phyloP scores from a whole-genome alignment of 306 rosid genomes.

The Cucumis cinereus region DNA sequence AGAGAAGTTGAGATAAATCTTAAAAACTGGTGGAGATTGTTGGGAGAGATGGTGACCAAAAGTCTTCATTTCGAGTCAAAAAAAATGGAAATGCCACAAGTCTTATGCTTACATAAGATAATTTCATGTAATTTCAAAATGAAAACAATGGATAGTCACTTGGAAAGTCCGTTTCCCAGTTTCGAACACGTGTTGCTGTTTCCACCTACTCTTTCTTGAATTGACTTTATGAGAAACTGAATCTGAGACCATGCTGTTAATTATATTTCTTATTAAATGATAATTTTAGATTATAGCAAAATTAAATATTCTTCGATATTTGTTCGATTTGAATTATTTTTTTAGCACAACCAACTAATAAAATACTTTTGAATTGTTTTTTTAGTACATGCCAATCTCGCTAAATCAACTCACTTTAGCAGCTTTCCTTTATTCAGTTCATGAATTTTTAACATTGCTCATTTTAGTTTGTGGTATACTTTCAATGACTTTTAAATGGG shows the following conservation, averaged over 20 bases:
- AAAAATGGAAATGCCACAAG: neutral
- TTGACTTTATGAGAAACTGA: neutral
- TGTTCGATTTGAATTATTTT: no score
- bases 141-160: neutral
- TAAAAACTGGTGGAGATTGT: neutral
- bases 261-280: neutral
- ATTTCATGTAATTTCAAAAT: neutral
- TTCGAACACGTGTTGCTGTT: neutral
- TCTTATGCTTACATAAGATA: neutral
- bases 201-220: neutral
- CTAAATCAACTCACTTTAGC: no score
- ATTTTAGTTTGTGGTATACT: no score
- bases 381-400: no score
- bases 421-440: no score
- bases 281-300: no score
- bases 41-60: neutral
- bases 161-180: neutral
- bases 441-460: no score
- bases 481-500: no score
- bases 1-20: slow-evolving; percentile 33
- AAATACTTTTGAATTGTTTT: no score
- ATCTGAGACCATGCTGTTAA: neutral
- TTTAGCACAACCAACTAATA: no score
- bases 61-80: neutral
- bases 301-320: no score